Conservation (phyloP, 2,329 filamentous ascomycete species). For the Sporothrix brasiliensis region DNA sequence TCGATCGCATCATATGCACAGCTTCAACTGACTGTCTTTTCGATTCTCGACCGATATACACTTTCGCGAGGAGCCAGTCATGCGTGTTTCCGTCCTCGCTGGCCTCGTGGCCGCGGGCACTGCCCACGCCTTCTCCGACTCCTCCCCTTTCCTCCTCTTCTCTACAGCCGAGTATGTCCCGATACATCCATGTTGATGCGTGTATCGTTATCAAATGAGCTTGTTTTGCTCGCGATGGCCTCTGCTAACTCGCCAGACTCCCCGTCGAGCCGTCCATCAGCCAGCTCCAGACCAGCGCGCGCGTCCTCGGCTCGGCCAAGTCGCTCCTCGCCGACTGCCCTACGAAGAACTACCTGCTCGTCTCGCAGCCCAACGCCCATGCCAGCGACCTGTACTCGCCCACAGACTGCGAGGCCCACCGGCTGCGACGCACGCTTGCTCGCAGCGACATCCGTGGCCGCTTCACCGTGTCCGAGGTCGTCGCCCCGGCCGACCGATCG, state of each 20-base stretch:
- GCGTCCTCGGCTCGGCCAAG: slow-evolving; percentile 50
- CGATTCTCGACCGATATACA: neutral
- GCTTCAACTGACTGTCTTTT: neutral
- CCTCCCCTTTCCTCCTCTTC: slow-evolving; percentile 85
- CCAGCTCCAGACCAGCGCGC: slow-evolving; percentile 55
- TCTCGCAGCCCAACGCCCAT: slow-evolving; percentile 75
- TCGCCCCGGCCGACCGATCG: slow-evolving; percentile 41
- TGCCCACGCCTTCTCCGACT: slow-evolving; percentile 76
- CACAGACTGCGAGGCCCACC: slow-evolving; percentile 57
- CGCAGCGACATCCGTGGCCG: slow-evolving; percentile 45
- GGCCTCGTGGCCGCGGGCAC: slow-evolving; percentile 59
- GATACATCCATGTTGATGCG: neutral
- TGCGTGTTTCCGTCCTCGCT: slow-evolving; percentile 59
- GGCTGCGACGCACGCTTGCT: slow-evolving; percentile 51
- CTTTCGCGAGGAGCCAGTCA: slow-evolving; percentile 40
- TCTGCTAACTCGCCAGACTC: slow-evolving; percentile 42
- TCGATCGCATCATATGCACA: neutral
- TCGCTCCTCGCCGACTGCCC: slow-evolving; percentile 67
- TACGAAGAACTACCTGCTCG: slow-evolving; percentile 74
- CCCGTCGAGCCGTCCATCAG: slow-evolving; percentile 42
- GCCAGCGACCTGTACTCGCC: slow-evolving; percentile 65
- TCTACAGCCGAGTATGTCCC: slow-evolving; percentile 76
- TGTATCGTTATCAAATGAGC: neutral
- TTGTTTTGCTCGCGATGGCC: neutral
- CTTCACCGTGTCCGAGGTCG: slow-evolving; percentile 61